Conservation (phyloP, 495 filamentous ascomycete species). For the Lophiotrema nucula region DNA sequence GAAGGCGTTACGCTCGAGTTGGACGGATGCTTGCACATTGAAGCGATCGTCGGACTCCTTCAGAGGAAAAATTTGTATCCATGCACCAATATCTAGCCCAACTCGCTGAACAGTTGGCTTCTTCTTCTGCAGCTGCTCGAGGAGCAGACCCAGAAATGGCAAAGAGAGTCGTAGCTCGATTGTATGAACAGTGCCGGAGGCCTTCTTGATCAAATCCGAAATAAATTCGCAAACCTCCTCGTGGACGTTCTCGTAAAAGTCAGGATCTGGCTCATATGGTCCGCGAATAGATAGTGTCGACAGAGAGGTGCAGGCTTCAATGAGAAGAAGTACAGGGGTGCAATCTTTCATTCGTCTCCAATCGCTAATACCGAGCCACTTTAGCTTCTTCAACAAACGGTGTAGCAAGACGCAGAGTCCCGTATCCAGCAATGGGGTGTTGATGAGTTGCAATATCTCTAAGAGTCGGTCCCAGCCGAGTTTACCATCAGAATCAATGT, state of each 20-base stretch:
- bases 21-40: too few relatives aligned
- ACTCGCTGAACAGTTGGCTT: slow-evolving; percentile 11
- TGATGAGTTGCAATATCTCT: background rate
- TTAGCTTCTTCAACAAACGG: slow-evolving; percentile 7
- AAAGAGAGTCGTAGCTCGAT: slow-evolving; percentile 12
- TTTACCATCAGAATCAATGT: background rate
- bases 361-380: slow-evolving; percentile 15
- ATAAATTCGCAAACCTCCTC: slow-evolving; percentile 8
- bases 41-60: too few relatives aligned
- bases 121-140: background rate
- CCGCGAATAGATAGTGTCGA: slow-evolving; percentile 13
- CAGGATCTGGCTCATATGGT: background rate
- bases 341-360: background rate
- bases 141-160: slow-evolving; percentile 5
- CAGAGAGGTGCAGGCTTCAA: slow-evolving; percentile 1
- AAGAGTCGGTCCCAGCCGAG: background rate
- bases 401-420: too few relatives aligned
- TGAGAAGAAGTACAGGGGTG: background rate
- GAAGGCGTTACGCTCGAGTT: too few relatives aligned
- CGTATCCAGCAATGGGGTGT: background rate
- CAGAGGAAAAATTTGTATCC: slow-evolving; percentile 24
- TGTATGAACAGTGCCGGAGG: background rate
- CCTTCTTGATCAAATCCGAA: background rate
- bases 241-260: background rate
- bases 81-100: slow-evolving; percentile 25